A percentile compares a stretch with the other conserved stretches of the same genome.
Conservation (phyloP, 1,284 basidiomycete species). For the Apiotrichum gracile region DNA sequence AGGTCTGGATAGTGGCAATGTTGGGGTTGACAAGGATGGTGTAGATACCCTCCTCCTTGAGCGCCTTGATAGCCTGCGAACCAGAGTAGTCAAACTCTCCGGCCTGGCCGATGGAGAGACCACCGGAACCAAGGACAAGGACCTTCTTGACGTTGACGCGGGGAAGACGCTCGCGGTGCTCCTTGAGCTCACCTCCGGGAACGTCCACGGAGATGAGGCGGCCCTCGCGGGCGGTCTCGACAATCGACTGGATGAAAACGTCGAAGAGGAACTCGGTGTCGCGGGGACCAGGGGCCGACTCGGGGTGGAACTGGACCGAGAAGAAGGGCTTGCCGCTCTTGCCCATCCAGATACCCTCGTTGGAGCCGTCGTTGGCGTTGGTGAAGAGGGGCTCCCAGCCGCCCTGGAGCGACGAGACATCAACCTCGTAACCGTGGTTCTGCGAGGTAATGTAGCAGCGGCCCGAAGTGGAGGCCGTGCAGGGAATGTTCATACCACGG, state of each 20-base stretch:
- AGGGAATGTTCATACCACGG: conserved; percentile 97
- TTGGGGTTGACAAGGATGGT: conserved; percentile 98
- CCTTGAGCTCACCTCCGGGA: conserved; percentile 79
- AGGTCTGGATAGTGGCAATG: conserved; percentile 99
- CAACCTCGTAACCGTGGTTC: conserved; percentile 98
- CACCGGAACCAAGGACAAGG: conserved; percentile 94
- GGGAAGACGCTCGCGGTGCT: conserved; percentile 65
- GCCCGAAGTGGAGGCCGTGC: conserved; percentile 87
- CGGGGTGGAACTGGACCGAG: conserved; percentile 99
- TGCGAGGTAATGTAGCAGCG: conserved; percentile 99
- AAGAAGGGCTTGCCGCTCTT: conserved; percentile 78
- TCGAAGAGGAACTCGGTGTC: conserved; percentile 99
- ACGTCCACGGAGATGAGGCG: conserved; percentile 69
- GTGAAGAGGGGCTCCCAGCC: conserved; percentile 93
- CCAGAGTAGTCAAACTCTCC: conserved; percentile 99
- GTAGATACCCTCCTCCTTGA: conserved; percentile 98
- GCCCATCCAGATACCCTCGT: conserved; percentile 94
- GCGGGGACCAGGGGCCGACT: conserved; percentile 94
- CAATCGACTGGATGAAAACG: conserved; percentile 86
- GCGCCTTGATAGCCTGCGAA: conserved; percentile 96
- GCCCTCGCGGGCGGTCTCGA: conserved; percentile 66
- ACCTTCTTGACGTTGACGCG: conserved; percentile 81
- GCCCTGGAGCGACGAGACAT: conserved; percentile 66
- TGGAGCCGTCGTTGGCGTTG: conserved; percentile 95
- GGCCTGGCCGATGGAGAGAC: conserved; percentile 94